Evolutionary conservation across 768 basidiomycete species (phyloP).

Genomic region (Suillus lakei): DNA sequence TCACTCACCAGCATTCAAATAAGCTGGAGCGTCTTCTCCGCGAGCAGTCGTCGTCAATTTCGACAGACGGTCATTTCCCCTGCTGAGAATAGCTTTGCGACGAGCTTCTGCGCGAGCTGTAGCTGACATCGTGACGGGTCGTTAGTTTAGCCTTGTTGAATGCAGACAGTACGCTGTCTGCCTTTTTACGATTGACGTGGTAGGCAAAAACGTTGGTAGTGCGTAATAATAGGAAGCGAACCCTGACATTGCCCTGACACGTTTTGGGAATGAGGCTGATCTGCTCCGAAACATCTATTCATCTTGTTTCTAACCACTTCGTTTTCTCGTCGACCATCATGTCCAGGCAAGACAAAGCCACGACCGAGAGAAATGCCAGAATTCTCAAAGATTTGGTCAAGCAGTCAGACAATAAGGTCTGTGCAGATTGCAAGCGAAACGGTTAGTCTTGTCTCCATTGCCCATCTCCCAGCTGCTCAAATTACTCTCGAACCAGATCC

Average conservation of each 20-base stretch:
- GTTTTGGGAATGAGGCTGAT: constrained; percentile 9
- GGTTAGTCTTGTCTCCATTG: constrained; percentile 52
- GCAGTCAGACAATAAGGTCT: constrained; percentile 88
- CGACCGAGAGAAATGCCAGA: constrained; percentile 77
- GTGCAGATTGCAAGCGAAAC: constrained; percentile 96
- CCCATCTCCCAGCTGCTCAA: constrained; percentile 5
- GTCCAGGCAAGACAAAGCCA: constrained; percentile 78
- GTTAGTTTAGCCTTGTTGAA: constrained; percentile 10
- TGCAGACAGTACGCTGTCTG: neutral
- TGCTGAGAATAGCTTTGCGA: constrained; percentile 73
- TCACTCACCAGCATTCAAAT: constrained; percentile 51
- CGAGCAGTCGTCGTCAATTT: constrained; percentile 79
- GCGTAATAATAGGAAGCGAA: constrained; percentile 7
- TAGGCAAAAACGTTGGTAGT: constrained; percentile 5
- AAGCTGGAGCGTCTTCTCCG: constrained; percentile 66
- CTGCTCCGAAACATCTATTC: constrained; percentile 10
- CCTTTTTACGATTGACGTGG: constrained; percentile 7
- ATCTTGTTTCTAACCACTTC: constrained; percentile 8
- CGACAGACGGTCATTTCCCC: constrained; percentile 75
- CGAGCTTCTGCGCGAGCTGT: constrained; percentile 79
- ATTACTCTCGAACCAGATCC: constrained; percentile 66
- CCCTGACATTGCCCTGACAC: constrained; percentile 11
- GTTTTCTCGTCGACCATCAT: constrained; percentile 30
- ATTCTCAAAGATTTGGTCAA: constrained; percentile 89
- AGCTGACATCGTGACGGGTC: constrained; percentile 44